A percentile compares a stretch with the other conserved stretches of the same genome.
Evolutionary conservation across 2,329 filamentous ascomycete species (phyloP).

Genomic region (Penicillium sp.): DNA sequence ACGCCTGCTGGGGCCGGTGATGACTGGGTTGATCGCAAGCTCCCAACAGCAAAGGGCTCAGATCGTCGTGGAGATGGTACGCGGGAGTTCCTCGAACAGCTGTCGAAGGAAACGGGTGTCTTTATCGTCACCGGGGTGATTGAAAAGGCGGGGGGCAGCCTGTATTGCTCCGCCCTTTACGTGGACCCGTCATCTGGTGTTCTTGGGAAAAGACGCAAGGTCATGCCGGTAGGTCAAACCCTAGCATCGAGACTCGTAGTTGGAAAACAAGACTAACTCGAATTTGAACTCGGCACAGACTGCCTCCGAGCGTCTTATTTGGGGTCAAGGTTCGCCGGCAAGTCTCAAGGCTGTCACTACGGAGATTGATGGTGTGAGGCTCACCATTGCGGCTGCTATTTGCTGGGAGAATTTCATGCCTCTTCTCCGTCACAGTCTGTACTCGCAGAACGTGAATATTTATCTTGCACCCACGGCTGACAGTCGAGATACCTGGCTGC

Average conservation of each 20-base stretch:
- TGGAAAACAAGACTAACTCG: neutral
- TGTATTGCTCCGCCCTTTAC: slow-evolving; percentile 82
- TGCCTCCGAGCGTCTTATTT: slow-evolving; percentile 76
- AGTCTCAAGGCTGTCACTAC: slow-evolving; percentile 79
- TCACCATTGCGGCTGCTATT: slow-evolving; percentile 83
- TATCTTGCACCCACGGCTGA: slow-evolving; percentile 92
- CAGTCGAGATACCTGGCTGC: slow-evolving; percentile 74
- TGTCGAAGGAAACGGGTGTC: slow-evolving; percentile 74
- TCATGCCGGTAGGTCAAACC: slow-evolving; percentile 70
- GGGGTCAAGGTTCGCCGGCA: slow-evolving; percentile 79
- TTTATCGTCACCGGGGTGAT: slow-evolving; percentile 79
- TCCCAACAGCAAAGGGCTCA: slow-evolving; percentile 54
- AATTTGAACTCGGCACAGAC: slow-evolving; percentile 53
- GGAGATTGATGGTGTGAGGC: slow-evolving; percentile 70
- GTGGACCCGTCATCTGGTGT: slow-evolving; percentile 71
- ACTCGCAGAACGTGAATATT: slow-evolving; percentile 85
- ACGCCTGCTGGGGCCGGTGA: slow-evolving; percentile 67
- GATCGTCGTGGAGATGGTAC: slow-evolving; percentile 68
- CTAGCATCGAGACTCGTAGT: neutral
- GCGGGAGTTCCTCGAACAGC: slow-evolving; percentile 71
- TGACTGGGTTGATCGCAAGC: slow-evolving; percentile 65
- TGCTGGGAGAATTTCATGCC: slow-evolving; percentile 99
- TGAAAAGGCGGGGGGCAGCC: slow-evolving; percentile 73
- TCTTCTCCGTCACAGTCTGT: slow-evolving; percentile 75
- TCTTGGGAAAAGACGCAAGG: slow-evolving; percentile 83